Conservation (phyloP, 805 yeast genomes). For the Barnettozyma sp. region DNA sequence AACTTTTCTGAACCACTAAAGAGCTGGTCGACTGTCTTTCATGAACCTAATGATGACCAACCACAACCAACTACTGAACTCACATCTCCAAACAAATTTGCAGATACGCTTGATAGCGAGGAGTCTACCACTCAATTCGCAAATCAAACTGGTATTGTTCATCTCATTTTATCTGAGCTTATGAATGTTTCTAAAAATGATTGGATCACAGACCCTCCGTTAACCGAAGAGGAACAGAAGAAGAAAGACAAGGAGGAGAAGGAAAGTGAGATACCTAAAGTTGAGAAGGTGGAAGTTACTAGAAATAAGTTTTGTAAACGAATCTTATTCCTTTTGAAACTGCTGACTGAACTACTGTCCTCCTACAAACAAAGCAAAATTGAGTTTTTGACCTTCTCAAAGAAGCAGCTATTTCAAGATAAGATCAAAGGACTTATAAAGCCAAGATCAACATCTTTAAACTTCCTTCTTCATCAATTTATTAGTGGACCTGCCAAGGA, state of each 20-base stretch:
- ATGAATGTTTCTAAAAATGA: slow-evolving; percentile 41
- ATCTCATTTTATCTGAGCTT: slow-evolving; percentile 55
- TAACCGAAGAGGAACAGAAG: slow-evolving; percentile 23
- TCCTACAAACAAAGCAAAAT: slow-evolving; percentile 78
- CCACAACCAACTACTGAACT: slow-evolving; percentile 17
- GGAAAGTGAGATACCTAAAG: slow-evolving; percentile 21
- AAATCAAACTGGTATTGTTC: slow-evolving; percentile 52
- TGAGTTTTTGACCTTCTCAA: slow-evolving; percentile 74
- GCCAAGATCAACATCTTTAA: slow-evolving; percentile 72
- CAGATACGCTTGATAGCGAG: slow-evolving; percentile 1
- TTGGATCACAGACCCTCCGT: slow-evolving; percentile 34
- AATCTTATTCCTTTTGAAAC: slow-evolving; percentile 59
- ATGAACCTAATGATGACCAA: slow-evolving; percentile 7
- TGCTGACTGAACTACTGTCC: slow-evolving; percentile 61
- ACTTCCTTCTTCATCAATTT: slow-evolving; percentile 69
- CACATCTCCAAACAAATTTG: slow-evolving; percentile 12
- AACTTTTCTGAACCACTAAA: slow-evolving; percentile 37
- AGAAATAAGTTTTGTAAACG: slow-evolving; percentile 56
- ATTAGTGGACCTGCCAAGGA: slow-evolving; percentile 39
- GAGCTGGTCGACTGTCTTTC: slow-evolving; percentile 19
- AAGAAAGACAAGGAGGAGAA: slow-evolving; percentile 26
- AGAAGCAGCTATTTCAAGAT: slow-evolving; percentile 34
- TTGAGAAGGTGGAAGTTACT: slow-evolving; percentile 30
- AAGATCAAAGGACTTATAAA: slow-evolving; percentile 35
- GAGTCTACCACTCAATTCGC: slow-evolving; percentile 12